phyloP scores from a whole-genome alignment of 371 early-diverging fungal genomes.

The Rhizopus delemar region DNA sequence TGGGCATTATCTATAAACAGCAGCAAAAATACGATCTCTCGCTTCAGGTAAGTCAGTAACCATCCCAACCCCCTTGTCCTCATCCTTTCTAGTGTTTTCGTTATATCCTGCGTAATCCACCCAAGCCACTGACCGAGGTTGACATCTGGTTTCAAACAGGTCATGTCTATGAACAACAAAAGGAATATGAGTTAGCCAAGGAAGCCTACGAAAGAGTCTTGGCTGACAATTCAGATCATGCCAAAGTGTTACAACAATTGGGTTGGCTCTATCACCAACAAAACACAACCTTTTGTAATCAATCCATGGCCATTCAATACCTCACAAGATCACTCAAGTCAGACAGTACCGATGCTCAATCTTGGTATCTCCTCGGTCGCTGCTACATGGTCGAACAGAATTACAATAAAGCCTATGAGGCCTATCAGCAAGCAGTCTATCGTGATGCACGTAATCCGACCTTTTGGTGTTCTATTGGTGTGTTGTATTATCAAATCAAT shows the following conservation, averaged over 20 bases:
- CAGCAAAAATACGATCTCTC: slow-evolving; percentile 87
- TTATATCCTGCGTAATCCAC: slow-evolving; percentile 88
- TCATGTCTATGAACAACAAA: slow-evolving; percentile 93
- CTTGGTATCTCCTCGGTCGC: slow-evolving; percentile 94
- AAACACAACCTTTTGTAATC: slow-evolving; percentile 76
- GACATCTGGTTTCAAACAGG: slow-evolving; percentile 99
- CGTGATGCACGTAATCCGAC: slow-evolving; percentile 93
- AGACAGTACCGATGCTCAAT: slow-evolving; percentile 90
- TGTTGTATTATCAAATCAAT: slow-evolving; percentile 94
- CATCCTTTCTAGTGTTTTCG: slow-evolving; percentile 75
- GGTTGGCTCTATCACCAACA: slow-evolving; percentile 95
- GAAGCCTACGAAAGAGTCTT: slow-evolving; percentile 94
- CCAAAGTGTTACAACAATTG: slow-evolving; percentile 94
- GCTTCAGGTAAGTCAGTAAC: slow-evolving; percentile 61
- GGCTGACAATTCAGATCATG: slow-evolving; percentile 87
- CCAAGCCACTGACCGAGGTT: slow-evolving; percentile 89
- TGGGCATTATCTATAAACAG: slow-evolving; percentile 97
- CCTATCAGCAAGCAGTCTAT: slow-evolving; percentile 97
- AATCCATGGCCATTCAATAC: slow-evolving; percentile 81
- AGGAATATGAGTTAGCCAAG: slow-evolving; percentile 84
- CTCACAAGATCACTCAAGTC: slow-evolving; percentile 83
- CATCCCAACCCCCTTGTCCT: too few species aligned
- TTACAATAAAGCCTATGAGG: slow-evolving; percentile 94
- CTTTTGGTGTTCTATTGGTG: slow-evolving; percentile 99
- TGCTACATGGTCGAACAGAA: slow-evolving; percentile 96